A percentile compares a stretch with the other conserved stretches of the same genome.
These are phyloP conservation scores for Phialophora chinensis DNA, from an alignment of 2,329 filamentous ascomycete species.

Conservation along the genomic window DNA sequence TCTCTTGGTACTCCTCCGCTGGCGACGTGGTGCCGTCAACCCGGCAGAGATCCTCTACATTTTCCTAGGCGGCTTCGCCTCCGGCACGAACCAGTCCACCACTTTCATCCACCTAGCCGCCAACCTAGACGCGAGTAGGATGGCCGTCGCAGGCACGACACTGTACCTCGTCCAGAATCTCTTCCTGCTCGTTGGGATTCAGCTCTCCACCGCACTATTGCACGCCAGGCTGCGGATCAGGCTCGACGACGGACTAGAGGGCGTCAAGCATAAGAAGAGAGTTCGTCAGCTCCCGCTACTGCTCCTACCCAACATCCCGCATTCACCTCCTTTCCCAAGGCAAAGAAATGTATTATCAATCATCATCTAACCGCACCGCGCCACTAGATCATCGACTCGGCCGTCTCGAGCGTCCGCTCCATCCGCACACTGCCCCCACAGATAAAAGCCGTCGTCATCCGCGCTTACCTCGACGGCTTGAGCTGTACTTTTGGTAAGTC, in stretches of 20 bases:
- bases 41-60: constrained; percentile 65
- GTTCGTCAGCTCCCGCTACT: neutral
- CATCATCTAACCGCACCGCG: neutral
- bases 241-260: constrained; percentile 4
- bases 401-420: constrained; percentile 25
- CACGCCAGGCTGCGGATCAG: constrained; percentile 16
- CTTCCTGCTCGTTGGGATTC: constrained; percentile 28
- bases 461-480: constrained; percentile 25
- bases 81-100: constrained; percentile 54
- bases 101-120: constrained; percentile 59
- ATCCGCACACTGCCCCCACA: constrained; percentile 13
- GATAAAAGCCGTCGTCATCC: constrained; percentile 23
- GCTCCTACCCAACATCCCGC: neutral
- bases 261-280: constrained; percentile 14
- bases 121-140: constrained; percentile 52
- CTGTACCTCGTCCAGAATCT: constrained; percentile 48
- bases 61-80: constrained; percentile 61
- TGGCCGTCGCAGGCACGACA: constrained; percentile 58
- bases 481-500: constrained; percentile 27
- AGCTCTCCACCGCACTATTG: constrained; percentile 21
- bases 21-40: constrained; percentile 65
- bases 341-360: neutral
- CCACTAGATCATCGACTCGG: constrained; percentile 27
- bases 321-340: too few species aligned
- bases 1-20: constrained; percentile 59